Evolutionary conservation across 2,329 filamentous ascomycete genomes (phyloP).

Genomic region (Kalmusia sp.): DNA sequence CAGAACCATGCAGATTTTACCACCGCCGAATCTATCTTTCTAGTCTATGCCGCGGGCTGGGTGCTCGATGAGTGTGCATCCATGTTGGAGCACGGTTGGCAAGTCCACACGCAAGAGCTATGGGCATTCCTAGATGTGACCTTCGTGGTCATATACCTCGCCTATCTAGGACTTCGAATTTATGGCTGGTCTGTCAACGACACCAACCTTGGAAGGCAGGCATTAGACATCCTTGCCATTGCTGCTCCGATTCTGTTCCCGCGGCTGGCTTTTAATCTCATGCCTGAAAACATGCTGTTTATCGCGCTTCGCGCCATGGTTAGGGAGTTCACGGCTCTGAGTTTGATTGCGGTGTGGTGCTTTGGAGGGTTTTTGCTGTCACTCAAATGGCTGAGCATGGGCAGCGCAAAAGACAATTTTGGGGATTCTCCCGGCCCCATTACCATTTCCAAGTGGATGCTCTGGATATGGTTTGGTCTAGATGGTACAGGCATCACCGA

Average conservation of each 20-base stretch:
- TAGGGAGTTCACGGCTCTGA: conserved; percentile 81
- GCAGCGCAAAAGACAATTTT: conserved; percentile 37
- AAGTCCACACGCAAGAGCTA: conserved; percentile 84
- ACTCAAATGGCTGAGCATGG: conserved; percentile 74
- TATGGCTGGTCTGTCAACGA: conserved; percentile 65
- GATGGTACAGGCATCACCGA: conserved; percentile 69
- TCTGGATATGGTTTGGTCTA: conserved; percentile 91
- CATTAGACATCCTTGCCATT: conserved; percentile 79
- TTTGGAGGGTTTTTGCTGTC: conserved; percentile 83
- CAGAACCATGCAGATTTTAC: conserved; percentile 66
- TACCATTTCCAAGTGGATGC: conserved; percentile 88
- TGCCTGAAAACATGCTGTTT: conserved; percentile 85
- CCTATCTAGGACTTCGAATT: conserved; percentile 72
- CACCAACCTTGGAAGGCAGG: conserved; percentile 65
- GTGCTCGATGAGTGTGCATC: conserved; percentile 79
- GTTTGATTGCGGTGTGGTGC: conserved; percentile 79
- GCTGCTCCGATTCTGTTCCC: conserved; percentile 80
- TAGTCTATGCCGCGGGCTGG: conserved; percentile 80
- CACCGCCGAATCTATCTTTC: conserved; percentile 69
- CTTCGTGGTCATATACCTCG: conserved; percentile 74
- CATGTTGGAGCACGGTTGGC: conserved; percentile 77
- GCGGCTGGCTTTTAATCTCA: conserved; percentile 79
- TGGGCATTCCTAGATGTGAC: conserved; percentile 88
- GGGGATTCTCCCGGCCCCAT: conserved; percentile 60
- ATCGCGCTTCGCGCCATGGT: conserved; percentile 84